A percentile compares a stretch with the other conserved stretches of the same genome.
Conservation (phyloP, 768 basidiomycete species). For the Rhodosporidiobolus odoratus region DNA sequence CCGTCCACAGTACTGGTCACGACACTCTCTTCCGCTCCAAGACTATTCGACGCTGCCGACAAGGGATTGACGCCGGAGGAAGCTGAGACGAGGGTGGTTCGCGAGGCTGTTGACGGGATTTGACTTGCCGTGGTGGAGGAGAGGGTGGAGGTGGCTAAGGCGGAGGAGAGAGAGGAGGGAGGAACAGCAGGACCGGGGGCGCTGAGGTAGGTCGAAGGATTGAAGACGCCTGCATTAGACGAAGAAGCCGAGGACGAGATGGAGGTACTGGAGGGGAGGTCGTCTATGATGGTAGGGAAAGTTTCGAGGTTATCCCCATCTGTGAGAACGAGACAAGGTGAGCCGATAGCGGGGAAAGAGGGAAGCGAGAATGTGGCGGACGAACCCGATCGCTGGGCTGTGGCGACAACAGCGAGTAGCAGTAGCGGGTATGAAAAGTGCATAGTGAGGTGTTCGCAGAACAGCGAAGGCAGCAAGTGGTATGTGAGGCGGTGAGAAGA, state of each 20-base stretch:
- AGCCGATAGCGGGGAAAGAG: no score
- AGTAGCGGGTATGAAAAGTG: no score
- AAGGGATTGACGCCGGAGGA: not conserved
- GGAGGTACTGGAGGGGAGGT: not conserved
- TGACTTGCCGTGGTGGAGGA: not conserved
- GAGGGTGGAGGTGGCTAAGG: not conserved
- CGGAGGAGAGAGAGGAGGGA: not conserved
- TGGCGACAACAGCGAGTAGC: no score
- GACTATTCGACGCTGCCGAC: not conserved
- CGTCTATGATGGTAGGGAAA: constrained; percentile 21
- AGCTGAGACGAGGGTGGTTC: constrained; percentile 19
- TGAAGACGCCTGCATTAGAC: not conserved
- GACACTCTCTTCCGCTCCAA: not conserved
- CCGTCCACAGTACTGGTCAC: constrained; percentile 8
- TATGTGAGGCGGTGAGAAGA: not conserved
- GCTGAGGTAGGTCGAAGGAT: not conserved
- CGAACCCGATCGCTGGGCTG: no score
- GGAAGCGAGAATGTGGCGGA: not conserved
- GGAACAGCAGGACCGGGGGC: constrained; percentile 15
- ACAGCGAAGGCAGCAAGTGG: not conserved
- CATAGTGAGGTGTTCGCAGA: no score
- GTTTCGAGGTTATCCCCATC: constrained; percentile 29
- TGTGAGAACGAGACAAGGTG: no score
- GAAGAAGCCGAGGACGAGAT: not conserved
- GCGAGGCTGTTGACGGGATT: not conserved